Conservation (phyloP, 768 basidiomycete genomes). For the Pleurotus ostreatus region DNA sequence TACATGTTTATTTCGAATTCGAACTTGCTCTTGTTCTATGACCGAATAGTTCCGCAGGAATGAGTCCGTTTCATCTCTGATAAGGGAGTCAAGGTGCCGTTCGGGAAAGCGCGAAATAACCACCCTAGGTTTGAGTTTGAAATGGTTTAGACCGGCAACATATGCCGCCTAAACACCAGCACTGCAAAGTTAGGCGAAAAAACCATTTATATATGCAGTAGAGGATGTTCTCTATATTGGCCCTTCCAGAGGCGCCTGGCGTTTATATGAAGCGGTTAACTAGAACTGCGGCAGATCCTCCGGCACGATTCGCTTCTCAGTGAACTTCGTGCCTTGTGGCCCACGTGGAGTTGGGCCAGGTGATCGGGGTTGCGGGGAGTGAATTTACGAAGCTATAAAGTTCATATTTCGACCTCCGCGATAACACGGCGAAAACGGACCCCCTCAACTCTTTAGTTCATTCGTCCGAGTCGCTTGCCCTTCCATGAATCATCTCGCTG, state of each 20-base stretch:
- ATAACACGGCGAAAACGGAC: background rate
- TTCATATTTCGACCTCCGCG: slow-evolving; percentile 11
- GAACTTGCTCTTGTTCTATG: too few species aligned
- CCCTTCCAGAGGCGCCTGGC: too few species aligned
- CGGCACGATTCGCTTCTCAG: background rate
- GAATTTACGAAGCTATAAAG: slow-evolving; percentile 10
- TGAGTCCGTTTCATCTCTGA: background rate
- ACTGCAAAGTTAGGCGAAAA: too few species aligned
- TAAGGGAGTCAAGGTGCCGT: background rate
- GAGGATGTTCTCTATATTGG: background rate
- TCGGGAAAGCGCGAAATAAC: slow-evolving; percentile 4
- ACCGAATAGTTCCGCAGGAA: too few species aligned
- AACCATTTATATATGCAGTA: background rate
- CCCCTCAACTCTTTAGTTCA: background rate
- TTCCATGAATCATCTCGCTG: slow-evolving; percentile 13
- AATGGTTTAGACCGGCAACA: slow-evolving; percentile 3
- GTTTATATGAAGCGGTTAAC: background rate
- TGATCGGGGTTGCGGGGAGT: slow-evolving; percentile 8
- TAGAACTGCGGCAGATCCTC: background rate
- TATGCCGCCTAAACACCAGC: background rate
- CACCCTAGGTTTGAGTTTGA: background rate
- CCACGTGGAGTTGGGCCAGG: background rate
- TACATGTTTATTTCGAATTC: too few species aligned
- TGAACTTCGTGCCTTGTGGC: background rate
- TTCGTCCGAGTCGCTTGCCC: background rate